phyloP scores from a whole-genome alignment of 139 green algal genomes.

The Ettlia oleoabundans region DNA sequence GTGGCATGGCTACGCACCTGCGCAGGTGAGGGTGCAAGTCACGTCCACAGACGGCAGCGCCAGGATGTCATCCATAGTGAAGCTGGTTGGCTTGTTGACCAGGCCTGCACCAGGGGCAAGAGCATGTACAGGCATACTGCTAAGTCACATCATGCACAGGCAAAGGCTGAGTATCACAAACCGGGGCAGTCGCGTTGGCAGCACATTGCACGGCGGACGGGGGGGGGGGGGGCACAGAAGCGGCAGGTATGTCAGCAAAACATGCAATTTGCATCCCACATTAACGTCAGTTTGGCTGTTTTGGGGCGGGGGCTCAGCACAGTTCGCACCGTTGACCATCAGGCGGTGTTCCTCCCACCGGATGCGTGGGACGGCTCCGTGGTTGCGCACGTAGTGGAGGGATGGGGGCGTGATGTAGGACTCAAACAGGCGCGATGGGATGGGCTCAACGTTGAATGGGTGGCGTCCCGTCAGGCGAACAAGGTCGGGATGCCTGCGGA shows the following conservation, averaged over 20 bases:
- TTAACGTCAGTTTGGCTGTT: no score
- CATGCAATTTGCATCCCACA: no score
- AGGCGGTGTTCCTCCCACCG: slow-evolving; percentile 67
- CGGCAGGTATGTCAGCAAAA: no score
- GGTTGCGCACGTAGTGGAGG: slow-evolving; percentile 90
- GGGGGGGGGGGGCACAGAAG: no score
- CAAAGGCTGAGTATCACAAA: no score
- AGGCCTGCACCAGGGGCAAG: slow-evolving; percentile 47
- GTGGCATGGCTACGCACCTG: slow-evolving; percentile 23
- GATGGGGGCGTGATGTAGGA: slow-evolving; percentile 81
- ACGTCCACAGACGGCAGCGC: slow-evolving; percentile 77
- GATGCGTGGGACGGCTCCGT: slow-evolving; percentile 85
- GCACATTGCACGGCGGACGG: no score
- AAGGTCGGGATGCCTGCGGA: slow-evolving; percentile 74
- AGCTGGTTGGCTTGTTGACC: slow-evolving; percentile 69
- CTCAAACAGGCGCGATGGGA: slow-evolving; percentile 78
- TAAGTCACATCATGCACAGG: no score
- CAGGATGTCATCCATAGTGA: slow-evolving; percentile 94
- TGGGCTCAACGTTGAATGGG: slow-evolving; percentile 97
- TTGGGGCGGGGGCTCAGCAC: no score
- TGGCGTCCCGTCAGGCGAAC: slow-evolving; percentile 93
- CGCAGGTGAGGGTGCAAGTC: slow-evolving; percentile 87
- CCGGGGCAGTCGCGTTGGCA: no score
- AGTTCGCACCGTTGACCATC: slow-evolving; percentile 64
- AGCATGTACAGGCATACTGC: no score